phyloP scores from a whole-genome alignment of 2,329 filamentous ascomycete species.

The Dactylellina cionopaga region DNA sequence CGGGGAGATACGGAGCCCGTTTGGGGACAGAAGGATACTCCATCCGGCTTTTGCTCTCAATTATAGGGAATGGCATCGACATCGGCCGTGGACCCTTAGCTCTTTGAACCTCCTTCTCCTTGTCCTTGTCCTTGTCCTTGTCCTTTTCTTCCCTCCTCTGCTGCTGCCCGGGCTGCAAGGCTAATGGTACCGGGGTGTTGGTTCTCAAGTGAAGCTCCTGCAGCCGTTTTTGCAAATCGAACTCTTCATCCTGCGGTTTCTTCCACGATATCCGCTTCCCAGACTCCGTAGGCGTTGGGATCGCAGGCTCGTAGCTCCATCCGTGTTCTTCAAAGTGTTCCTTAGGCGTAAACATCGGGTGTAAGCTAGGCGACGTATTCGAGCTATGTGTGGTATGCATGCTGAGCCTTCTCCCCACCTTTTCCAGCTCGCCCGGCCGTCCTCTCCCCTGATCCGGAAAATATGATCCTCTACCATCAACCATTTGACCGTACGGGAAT shows the following conservation, averaged over 20 bases:
- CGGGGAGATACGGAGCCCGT: slow-evolving; percentile 9
- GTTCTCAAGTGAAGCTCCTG: slow-evolving; percentile 49
- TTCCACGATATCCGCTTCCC: slow-evolving; percentile 41
- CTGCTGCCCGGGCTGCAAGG: slow-evolving; percentile 20
- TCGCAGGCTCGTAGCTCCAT: slow-evolving; percentile 49
- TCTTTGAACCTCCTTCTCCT: slow-evolving; percentile 31
- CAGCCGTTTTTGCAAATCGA: slow-evolving; percentile 50
- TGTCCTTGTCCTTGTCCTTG: slow-evolving; percentile 47
- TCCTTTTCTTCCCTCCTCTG: slow-evolving; percentile 29
- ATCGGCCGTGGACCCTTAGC: slow-evolving; percentile 40
- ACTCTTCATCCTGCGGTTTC: slow-evolving; percentile 45
- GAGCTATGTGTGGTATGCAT: slow-evolving; percentile 49
- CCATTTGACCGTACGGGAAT: slow-evolving; percentile 10
- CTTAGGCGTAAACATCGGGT: slow-evolving; percentile 42
- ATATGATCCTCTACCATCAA: slow-evolving; percentile 35
- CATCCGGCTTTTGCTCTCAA: slow-evolving; percentile 24
- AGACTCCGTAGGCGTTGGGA: slow-evolving; percentile 44
- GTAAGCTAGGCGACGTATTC: slow-evolving; percentile 42
- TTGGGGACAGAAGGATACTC: slow-evolving; percentile 48
- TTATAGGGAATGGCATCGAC: slow-evolving; percentile 31
- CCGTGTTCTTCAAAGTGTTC: slow-evolving; percentile 46
- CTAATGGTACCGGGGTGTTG: slow-evolving; percentile 26
- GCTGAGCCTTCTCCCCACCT: slow-evolving; percentile 45
- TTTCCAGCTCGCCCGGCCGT: slow-evolving; percentile 46
- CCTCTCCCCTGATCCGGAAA: slow-evolving; percentile 37